Evolutionary conservation across 345 rosid species (phyloP).

Genomic region (Moricandia moricandioides): DNA sequence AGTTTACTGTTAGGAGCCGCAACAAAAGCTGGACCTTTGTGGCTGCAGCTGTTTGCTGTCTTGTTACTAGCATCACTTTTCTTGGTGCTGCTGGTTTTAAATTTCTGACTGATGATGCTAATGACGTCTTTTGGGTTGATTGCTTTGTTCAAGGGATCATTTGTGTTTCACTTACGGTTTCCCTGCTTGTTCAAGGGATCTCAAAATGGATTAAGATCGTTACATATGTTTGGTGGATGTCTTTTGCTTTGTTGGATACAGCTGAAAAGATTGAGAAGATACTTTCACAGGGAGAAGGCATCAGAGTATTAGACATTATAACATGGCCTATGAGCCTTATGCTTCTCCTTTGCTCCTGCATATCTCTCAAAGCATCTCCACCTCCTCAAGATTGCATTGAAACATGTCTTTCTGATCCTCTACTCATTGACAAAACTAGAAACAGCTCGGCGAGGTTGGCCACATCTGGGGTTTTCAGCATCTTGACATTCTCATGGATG

Average conservation of each 20-base stretch:
- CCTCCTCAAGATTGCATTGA: slow-evolving; percentile 18
- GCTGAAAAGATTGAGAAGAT: slow-evolving; percentile 42
- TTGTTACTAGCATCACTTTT: slow-evolving; percentile 41
- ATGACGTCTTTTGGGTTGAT: slow-evolving; percentile 35
- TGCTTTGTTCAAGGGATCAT: slow-evolving; percentile 48
- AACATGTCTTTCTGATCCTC: slow-evolving; percentile 45
- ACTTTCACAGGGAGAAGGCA: slow-evolving; percentile 35
- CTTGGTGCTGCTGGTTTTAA: slow-evolving; percentile 44
- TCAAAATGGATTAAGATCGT: slow-evolving; percentile 44
- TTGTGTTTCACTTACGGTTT: slow-evolving; percentile 60
- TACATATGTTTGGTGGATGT: slow-evolving; percentile 62
- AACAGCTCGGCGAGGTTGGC: slow-evolving; percentile 34
- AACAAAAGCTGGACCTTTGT: slow-evolving; percentile 45
- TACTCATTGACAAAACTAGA: slow-evolving; percentile 37
- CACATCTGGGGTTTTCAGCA: slow-evolving; percentile 49
- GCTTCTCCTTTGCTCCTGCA: slow-evolving; percentile 54
- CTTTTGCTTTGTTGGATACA: slow-evolving; percentile 45
- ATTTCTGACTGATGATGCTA: slow-evolving; percentile 27
- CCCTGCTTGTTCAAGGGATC: slow-evolving; percentile 49
- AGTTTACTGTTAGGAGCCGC: background rate
- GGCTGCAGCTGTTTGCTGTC: slow-evolving; percentile 45
- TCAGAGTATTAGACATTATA: slow-evolving; percentile 40
- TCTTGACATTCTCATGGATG: slow-evolving; percentile 62
- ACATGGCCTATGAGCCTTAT: slow-evolving; percentile 51
- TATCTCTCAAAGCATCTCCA: slow-evolving; percentile 33